A percentile compares a stretch with the other conserved stretches of the same genome.
phyloP scores from a whole-genome alignment of 2,329 filamentous ascomycete genomes.

The Trichoderma sp. region DNA sequence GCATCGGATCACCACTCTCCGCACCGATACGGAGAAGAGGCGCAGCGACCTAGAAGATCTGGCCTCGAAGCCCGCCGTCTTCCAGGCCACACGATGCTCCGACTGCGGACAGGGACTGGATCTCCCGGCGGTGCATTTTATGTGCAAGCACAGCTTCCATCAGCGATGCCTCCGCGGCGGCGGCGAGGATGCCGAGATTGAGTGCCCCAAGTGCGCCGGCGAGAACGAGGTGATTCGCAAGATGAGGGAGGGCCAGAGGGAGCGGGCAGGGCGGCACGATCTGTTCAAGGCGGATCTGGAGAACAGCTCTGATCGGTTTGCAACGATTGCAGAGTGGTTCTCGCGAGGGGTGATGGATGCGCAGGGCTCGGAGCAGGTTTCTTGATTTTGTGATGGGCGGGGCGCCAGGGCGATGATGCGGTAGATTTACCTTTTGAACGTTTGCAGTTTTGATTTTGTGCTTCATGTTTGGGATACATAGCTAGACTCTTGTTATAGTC shows the following conservation, averaged over 20 bases:
- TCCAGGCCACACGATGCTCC: slow-evolving; percentile 86
- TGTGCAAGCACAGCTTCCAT: slow-evolving; percentile 97
- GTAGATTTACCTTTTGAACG: neutral
- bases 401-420: slow-evolving; percentile 16
- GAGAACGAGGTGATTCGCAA: slow-evolving; percentile 87
- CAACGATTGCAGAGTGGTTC: slow-evolving; percentile 93
- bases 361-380: slow-evolving; percentile 38
- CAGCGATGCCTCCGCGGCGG: slow-evolving; percentile 73
- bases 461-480: slow-evolving; percentile 14
- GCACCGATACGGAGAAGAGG: slow-evolving; percentile 78
- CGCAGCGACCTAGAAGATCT: slow-evolving; percentile 77
- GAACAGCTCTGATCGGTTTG: slow-evolving; percentile 79
- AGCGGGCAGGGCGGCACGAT: slow-evolving; percentile 84
- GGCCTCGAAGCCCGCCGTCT: slow-evolving; percentile 77
- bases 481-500: slow-evolving; percentile 8
- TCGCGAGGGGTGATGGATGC: slow-evolving; percentile 84
- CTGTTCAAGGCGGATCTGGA: slow-evolving; percentile 81
- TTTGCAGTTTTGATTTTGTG: neutral
- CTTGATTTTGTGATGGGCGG: slow-evolving; percentile 8
- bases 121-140: slow-evolving; percentile 88
- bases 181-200: slow-evolving; percentile 62
- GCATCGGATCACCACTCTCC: slow-evolving; percentile 79
- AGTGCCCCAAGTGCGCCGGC: slow-evolving; percentile 83
- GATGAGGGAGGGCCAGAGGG: slow-evolving; percentile 82
- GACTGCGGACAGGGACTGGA: slow-evolving; percentile 79